A percentile compares a stretch with the other conserved stretches of the same genome.
These are phyloP conservation scores for Cystofilobasidium macerans DNA, from an alignment of 768 basidiomycete species.

Conservation along the genomic window DNA sequence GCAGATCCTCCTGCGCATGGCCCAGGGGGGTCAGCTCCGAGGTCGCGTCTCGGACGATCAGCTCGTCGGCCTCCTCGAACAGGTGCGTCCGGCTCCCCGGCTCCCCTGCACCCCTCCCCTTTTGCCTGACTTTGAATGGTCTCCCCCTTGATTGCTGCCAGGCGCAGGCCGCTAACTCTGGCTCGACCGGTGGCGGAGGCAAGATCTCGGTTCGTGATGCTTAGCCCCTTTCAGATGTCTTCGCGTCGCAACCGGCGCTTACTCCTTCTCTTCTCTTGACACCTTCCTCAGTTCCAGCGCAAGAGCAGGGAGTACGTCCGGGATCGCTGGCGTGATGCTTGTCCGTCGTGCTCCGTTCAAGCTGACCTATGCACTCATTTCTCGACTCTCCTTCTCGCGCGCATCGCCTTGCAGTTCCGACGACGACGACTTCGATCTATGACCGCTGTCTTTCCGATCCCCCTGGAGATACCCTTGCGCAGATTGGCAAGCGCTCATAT, in stretches of 20 bases:
- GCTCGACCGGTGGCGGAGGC: not conserved
- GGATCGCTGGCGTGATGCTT: no score
- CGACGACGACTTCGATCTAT: constrained; percentile 23
- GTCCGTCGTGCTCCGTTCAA: not conserved
- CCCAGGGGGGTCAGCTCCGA: constrained; percentile 66
- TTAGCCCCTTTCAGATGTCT: not conserved
- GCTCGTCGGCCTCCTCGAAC: constrained; percentile 72
- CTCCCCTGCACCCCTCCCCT: not conserved
- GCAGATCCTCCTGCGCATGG: constrained; percentile 65
- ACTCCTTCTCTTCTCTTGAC: not conserved
- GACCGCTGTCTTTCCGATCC: not conserved
- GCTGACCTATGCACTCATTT: not conserved
- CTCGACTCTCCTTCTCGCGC: not conserved
- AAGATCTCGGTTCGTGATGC: constrained; percentile 12
- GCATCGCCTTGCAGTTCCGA: constrained; percentile 6
- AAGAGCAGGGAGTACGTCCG: constrained; percentile 12
- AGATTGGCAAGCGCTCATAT: no score
- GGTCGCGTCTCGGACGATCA: constrained; percentile 67
- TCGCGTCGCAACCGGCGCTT: not conserved
- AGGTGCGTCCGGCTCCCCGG: constrained; percentile 43
- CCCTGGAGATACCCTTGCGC: no score
- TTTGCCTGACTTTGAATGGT: not conserved
- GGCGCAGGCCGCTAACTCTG: not conserved
- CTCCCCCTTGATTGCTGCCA: not conserved
- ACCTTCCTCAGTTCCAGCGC: constrained; percentile 10